Conservation (phyloP, 2,329 filamentous ascomycete species). For the Escovopsis sp. region DNA sequence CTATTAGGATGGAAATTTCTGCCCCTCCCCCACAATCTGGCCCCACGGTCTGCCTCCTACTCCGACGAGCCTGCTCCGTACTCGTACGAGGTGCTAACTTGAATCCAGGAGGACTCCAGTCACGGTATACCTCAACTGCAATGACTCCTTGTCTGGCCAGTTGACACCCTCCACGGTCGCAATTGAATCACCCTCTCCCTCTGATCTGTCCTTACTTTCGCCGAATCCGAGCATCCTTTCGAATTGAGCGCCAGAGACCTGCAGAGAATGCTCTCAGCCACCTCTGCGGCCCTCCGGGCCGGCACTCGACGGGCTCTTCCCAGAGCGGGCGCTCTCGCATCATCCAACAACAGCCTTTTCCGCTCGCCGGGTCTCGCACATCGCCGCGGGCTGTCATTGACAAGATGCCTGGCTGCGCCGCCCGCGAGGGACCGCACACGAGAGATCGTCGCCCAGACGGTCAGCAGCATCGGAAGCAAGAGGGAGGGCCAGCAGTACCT, state of each 20-base stretch:
- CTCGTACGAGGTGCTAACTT: no score
- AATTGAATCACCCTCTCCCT: no score
- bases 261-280: slow-evolving; percentile 33
- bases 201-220: slow-evolving; percentile 1
- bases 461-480: slow-evolving; percentile 94
- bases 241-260: no score
- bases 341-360: no score
- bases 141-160: no score
- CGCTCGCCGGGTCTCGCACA: slow-evolving; percentile 14
- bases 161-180: no score
- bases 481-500: slow-evolving; percentile 95
- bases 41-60: background rate
- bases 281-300: slow-evolving; percentile 27
- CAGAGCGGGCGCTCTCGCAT: slow-evolving; percentile 10
- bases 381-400: slow-evolving; percentile 9
- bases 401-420: slow-evolving; percentile 2
- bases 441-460: slow-evolving; percentile 36
- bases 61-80: no score
- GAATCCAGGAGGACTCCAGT: no score
- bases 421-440: slow-evolving; percentile 16
- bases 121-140: no score
- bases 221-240: slow-evolving; percentile 8
- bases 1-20: slow-evolving; percentile 5
- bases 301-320: slow-evolving; percentile 27
- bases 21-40: slow-evolving; percentile 8